These are phyloP conservation scores for Wickerhamomyces sp. DNA, from an alignment of 1,139 yeast species.

Conservation along the genomic window DNA sequence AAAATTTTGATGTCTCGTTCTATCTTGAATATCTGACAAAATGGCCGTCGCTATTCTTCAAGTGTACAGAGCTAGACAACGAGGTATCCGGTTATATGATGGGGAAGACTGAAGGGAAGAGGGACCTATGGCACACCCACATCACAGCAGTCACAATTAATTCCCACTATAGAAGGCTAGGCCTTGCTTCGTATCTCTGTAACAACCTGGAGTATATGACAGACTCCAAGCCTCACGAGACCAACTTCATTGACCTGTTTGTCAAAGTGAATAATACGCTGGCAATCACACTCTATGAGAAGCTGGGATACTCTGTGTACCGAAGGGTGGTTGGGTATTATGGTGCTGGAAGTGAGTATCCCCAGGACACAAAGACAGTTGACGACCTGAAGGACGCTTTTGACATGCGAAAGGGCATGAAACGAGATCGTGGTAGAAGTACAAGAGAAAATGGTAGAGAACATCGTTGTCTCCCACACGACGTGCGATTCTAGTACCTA, in stretches of 20 bases:
- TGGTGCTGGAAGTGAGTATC: slow-evolving; percentile 42
- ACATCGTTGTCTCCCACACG: slow-evolving; percentile 58
- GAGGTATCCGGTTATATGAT: slow-evolving; percentile 73
- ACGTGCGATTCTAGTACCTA: slow-evolving; percentile 30
- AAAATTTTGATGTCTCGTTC: slow-evolving; percentile 80
- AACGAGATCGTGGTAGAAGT: slow-evolving; percentile 39
- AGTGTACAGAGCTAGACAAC: slow-evolving; percentile 43
- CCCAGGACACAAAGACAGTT: slow-evolving; percentile 37
- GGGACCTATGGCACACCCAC: slow-evolving; percentile 91
- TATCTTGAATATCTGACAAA: slow-evolving; percentile 76
- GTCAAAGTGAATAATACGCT: slow-evolving; percentile 80
- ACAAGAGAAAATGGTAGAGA: slow-evolving; percentile 56
- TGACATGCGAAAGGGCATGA: slow-evolving; percentile 64
- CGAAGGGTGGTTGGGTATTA: slow-evolving; percentile 91
- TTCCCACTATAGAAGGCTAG: slow-evolving; percentile 76
- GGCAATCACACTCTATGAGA: slow-evolving; percentile 80
- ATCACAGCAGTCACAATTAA: slow-evolving; percentile 94
- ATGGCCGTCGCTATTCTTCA: slow-evolving; percentile 91
- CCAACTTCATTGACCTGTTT: slow-evolving; percentile 84
- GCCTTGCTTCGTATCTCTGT: slow-evolving; percentile 78
- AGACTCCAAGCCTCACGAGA: slow-evolving; percentile 63
- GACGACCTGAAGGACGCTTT: slow-evolving; percentile 81
- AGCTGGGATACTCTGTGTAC: slow-evolving; percentile 78
- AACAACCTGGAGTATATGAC: slow-evolving; percentile 68
- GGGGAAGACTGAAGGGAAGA: slow-evolving; percentile 92